Percentiles rank a stretch among this genome's conserved stretches.
Conservation (phyloP, 768 basidiomycete genomes). For the Trametes meyenii region DNA sequence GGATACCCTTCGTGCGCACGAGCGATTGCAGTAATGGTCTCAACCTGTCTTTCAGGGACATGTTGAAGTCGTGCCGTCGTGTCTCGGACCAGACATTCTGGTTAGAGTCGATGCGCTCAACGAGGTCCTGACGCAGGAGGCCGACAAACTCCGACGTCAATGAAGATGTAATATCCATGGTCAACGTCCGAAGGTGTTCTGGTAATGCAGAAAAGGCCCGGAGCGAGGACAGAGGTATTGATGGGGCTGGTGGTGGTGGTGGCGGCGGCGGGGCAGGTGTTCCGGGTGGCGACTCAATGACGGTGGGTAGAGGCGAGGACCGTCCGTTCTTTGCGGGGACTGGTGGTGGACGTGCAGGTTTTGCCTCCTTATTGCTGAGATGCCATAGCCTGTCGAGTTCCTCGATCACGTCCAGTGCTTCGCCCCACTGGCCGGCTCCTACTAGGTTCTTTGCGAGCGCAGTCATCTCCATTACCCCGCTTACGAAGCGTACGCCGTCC, state of each 20-base stretch:
- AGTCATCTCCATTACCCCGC: constrained; percentile 76
- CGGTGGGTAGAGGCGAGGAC: constrained; percentile 26
- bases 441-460: constrained; percentile 73
- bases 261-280: constrained; percentile 20
- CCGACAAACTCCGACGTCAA: constrained; percentile 79
- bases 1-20: constrained; percentile 68
- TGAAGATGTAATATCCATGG: constrained; percentile 74
- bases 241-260: constrained; percentile 26
- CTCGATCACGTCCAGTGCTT: constrained; percentile 77
- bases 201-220: constrained; percentile 78
- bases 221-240: constrained; percentile 67
- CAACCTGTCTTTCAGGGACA: constrained; percentile 62
- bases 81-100: constrained; percentile 18
- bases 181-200: constrained; percentile 66
- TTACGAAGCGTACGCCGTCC: constrained; percentile 64
- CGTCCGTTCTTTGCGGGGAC: constrained; percentile 16
- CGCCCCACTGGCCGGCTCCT: constrained; percentile 85
- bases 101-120: constrained; percentile 48
- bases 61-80: constrained; percentile 35
- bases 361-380: neutral
- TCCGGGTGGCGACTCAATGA: constrained; percentile 30
- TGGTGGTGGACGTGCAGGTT: constrained; percentile 8
- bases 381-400: constrained; percentile 65
- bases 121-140: constrained; percentile 67
- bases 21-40: constrained; percentile 80